A percentile compares a stretch with the other conserved stretches of the same genome.
These are phyloP conservation scores for Candida suzukii DNA, from an alignment of 805 yeast species.

Conservation along the genomic window DNA sequence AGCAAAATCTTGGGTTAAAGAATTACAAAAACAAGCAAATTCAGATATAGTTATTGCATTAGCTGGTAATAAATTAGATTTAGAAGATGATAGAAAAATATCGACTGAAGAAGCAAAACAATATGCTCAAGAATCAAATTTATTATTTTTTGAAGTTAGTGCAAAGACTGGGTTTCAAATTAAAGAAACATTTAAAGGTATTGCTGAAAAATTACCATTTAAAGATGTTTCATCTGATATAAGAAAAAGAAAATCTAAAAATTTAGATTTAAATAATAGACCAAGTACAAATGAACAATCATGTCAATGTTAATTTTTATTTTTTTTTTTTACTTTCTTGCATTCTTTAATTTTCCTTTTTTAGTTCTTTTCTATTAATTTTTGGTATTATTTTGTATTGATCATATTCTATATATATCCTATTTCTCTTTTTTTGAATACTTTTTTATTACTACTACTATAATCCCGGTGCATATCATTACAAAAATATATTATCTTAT, in stretches of 20 bases:
- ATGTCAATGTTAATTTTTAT: slow-evolving; percentile 20
- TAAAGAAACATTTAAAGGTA: slow-evolving; percentile 37
- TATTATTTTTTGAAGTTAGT: slow-evolving; percentile 47
- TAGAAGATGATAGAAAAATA: slow-evolving; percentile 43
- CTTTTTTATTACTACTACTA: too few relatives aligned
- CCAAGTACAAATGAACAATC: slow-evolving; percentile 26
- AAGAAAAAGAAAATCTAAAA: slow-evolving; percentile 14
- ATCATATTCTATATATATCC: too few relatives aligned
- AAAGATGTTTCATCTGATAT: slow-evolving; percentile 18
- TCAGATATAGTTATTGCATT: slow-evolving; percentile 68
- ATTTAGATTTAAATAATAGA: slow-evolving; percentile 23
- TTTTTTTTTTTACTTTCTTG: not conserved
- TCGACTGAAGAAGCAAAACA: slow-evolving; percentile 38
- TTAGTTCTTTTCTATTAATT: too few relatives aligned
- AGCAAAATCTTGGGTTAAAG: slow-evolving; percentile 75
- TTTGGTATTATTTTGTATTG: too few relatives aligned
- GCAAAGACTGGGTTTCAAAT: slow-evolving; percentile 53
- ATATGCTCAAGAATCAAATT: slow-evolving; percentile 46
- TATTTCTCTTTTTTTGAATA: too few relatives aligned
- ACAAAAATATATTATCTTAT: too few relatives aligned
- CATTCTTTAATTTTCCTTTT: not conserved
- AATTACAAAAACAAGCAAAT: slow-evolving; percentile 75
- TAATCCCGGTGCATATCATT: too few relatives aligned
- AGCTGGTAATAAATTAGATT: slow-evolving; percentile 74
- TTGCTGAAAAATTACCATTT: slow-evolving; percentile 40